Evolutionary conservation across 768 basidiomycete genomes (phyloP).

Genomic region (Erythrobasidium yunnanense): DNA sequence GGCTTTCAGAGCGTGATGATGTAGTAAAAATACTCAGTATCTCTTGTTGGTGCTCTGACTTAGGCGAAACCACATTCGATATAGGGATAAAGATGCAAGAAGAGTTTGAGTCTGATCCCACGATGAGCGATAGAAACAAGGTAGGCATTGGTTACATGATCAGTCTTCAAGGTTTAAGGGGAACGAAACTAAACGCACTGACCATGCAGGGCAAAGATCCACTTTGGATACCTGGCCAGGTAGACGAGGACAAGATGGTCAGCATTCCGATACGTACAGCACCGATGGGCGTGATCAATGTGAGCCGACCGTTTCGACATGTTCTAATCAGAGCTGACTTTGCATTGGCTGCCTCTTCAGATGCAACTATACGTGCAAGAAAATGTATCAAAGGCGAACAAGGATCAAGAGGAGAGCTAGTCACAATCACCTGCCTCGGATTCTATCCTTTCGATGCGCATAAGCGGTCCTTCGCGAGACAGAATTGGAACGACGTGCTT

Average conservation of each 20-base stretch:
- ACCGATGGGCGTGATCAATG: slow-evolving; percentile 29
- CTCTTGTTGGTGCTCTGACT: too few relatives aligned
- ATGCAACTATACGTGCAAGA: slow-evolving; percentile 26
- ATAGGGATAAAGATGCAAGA: slow-evolving; percentile 31
- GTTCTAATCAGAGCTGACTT: not conserved
- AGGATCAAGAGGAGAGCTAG: not conserved
- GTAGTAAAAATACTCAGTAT: not conserved
- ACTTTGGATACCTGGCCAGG: not conserved
- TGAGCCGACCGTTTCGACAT: not conserved
- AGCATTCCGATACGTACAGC: slow-evolving; percentile 22
- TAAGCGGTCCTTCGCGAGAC: too few relatives aligned
- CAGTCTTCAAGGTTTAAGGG: not conserved
- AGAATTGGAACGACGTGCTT: too few relatives aligned
- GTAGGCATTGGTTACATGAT: not conserved
- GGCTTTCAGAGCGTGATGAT: not conserved
- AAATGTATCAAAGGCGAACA: not conserved
- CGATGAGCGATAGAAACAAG: slow-evolving; percentile 15
- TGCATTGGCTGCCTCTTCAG: not conserved
- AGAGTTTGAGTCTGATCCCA: slow-evolving; percentile 14
- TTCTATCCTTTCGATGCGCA: too few relatives aligned
- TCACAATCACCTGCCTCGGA: too few relatives aligned
- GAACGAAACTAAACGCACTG: slow-evolving; percentile 22
- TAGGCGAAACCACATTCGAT: slow-evolving; percentile 24
- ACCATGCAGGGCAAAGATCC: slow-evolving; percentile 3
- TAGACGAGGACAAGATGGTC: slow-evolving; percentile 1